Evolutionary conservation across 2,329 filamentous ascomycete species (phyloP), one percentile per base, ranked within the genome.

Genomic region (Aciculosporium take): DNA sequence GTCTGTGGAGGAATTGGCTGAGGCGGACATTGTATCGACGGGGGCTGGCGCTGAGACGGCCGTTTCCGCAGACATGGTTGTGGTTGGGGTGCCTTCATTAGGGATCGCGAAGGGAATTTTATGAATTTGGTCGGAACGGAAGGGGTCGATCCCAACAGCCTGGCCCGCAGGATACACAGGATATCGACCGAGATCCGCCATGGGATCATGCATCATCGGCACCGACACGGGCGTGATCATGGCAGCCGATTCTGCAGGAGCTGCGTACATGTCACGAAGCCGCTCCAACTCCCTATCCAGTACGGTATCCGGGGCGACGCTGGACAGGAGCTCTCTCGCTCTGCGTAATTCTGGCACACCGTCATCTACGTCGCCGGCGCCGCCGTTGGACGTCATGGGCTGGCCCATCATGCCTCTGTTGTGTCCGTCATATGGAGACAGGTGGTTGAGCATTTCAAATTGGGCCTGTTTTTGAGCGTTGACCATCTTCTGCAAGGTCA

Each of bases 111-210:
- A 96, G 0, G 88, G 86, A 42, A 95, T 93, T 57, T 94, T 94
- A 64, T 89, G 79, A 55, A 95, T 86, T 55, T 95, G 87, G 52
- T 95, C 88, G 51, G 84, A 82, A 56, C 89, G 88, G 71, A 94
- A 91, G 1, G 89, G 88, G 56, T 95, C 88, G 49, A 95, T 95
- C 40, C 88, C 88, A 49, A 93, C 84, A 0, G 81, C 91, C 49
- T 87, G 79, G 15, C 88, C 88, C 13, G 94, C 86, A 0, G 89
- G 88, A 56, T 95, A 96, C 8, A 95, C 87, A 41, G 93, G 74
- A 48, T 76, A 72, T 34, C 72, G 64, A 45, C 53, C 60, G 36
- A 74, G 67, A 45, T 77, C 72, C 49, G 62, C 71, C 50, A 76
- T 64, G 30, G 70, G 66, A 46, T 76, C 72, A 46, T 71, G 63